Evolutionary conservation across 352 stramenopile species (phyloP).

Genomic region (Globisporangium okanoganense): DNA sequence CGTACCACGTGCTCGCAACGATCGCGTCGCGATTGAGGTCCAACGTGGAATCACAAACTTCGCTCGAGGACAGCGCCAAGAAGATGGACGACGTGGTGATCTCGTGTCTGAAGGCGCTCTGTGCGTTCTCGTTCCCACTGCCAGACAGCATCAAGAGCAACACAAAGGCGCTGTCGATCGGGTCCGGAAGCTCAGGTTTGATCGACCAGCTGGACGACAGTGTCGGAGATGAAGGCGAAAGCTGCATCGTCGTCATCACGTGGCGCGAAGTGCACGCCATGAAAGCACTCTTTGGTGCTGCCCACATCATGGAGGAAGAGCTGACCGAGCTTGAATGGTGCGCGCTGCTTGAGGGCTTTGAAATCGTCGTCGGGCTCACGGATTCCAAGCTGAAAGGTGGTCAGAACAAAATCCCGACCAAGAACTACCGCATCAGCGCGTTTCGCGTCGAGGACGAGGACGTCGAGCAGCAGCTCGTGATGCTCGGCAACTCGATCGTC

Average conservation of each 20-base stretch:
- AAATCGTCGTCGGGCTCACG: constrained; percentile 75
- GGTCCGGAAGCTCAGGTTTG: constrained; percentile 13
- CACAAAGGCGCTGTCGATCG: constrained; percentile 26
- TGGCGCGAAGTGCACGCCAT: constrained; percentile 88
- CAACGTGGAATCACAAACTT: constrained; percentile 37
- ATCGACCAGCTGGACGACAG: constrained; percentile 36
- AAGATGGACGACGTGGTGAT: constrained; percentile 77
- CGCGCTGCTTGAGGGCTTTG: constrained; percentile 70
- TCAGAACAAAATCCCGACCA: constrained; percentile 70
- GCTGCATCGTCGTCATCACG: constrained; percentile 56
- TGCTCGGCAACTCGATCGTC: constrained; percentile 82
- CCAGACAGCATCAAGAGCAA: constrained; percentile 57
- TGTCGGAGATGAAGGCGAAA: constrained; percentile 52
- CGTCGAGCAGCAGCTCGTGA: constrained; percentile 82
- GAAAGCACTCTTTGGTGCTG: constrained; percentile 80
- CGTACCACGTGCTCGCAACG: constrained; percentile 78
- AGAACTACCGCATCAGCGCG: constrained; percentile 65
- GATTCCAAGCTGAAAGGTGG: constrained; percentile 69
- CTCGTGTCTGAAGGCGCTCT: constrained; percentile 65
- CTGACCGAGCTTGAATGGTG: constrained; percentile 74
- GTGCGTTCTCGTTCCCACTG: constrained; percentile 76
- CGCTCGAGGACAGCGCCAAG: constrained; percentile 35
- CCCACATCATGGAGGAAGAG: constrained; percentile 86
- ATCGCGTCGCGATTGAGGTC: constrained; percentile 63
- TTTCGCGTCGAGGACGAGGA: constrained; percentile 83